phyloP scores from a whole-genome alignment of 2,329 filamentous ascomycete species.

The Pseudogymnoascus sp. region DNA sequence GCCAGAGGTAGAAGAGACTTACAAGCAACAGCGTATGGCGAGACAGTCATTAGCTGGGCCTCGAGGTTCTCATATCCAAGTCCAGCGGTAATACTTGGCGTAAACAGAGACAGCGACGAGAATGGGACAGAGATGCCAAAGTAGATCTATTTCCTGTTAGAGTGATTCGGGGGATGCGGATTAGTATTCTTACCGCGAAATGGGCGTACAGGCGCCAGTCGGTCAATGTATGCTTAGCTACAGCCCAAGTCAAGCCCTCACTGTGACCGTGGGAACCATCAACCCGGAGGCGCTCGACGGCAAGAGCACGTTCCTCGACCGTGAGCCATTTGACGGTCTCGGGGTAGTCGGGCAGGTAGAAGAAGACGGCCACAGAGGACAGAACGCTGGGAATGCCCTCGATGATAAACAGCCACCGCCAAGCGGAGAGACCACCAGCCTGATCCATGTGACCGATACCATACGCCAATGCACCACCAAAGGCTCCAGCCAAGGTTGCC shows the following conservation, averaged over 20 bases:
- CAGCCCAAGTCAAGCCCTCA: constrained; percentile 32
- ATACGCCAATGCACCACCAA: constrained; percentile 27
- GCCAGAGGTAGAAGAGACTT: constrained; percentile 9
- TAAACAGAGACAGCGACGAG: constrained; percentile 17
- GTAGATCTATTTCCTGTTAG: not conserved
- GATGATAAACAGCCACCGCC: constrained; percentile 27
- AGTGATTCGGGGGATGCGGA: not conserved
- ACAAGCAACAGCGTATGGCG: constrained; percentile 56
- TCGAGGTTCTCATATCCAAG: constrained; percentile 46
- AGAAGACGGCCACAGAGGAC: constrained; percentile 38
- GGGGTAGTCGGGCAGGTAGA: constrained; percentile 42
- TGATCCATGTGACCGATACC: constrained; percentile 27
- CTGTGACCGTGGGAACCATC: constrained; percentile 36
- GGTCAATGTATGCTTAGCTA: not conserved
- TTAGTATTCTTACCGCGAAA: not conserved
- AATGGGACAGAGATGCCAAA: constrained; percentile 1
- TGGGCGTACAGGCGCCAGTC: not conserved
- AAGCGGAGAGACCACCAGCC: constrained; percentile 21
- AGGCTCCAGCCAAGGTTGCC: constrained; percentile 25
- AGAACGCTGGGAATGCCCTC: constrained; percentile 18
- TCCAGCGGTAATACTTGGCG: constrained; percentile 57
- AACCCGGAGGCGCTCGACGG: constrained; percentile 32
- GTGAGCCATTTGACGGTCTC: constrained; percentile 40
- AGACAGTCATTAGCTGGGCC: constrained; percentile 60
- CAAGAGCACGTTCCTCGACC: constrained; percentile 36